Evolutionary conservation across 164 flowering plant species (phyloP), one percentile per base, ranked within the genome.

Genomic region (Euptelea pleiosperma): DNA sequence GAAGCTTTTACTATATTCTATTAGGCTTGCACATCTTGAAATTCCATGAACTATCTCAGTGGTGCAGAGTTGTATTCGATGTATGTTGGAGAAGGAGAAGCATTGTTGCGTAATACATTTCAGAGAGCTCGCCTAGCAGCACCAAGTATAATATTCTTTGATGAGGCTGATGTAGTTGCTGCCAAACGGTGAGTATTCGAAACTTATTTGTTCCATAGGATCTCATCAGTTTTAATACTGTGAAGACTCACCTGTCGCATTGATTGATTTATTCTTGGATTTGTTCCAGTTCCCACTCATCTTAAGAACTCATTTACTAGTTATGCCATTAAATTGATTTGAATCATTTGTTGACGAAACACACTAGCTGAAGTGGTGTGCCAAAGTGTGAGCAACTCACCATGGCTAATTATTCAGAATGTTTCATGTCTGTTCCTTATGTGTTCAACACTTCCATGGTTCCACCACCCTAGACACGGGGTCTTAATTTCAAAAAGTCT

Each of bases 51-150:
- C 12, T 55, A 14, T 72, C 24, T 57, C 76, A 93, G 99, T 82
- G 87, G 96, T 67, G 99, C 99, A 76, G 97, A 94, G 49, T 64
- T 91, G 36, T 90, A 73, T 57, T 90, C 97, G 18, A 94, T 86
- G 97, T 94, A 94, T 74, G 99, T 91, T 64, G 99, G 99, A 67
- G 99, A 94, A 67, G 96, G 99, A 46, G 99, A 94, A 75, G 88
- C 96, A 58, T 74, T 88, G 65, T 62, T 91, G 65, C 91, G 99
- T 10, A 85, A 81, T 65, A 86, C 91, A 54, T 91, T 91, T 64
- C 85, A 73, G 21, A 83, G 85, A 69, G 99, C 99, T 65, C 85
- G 91, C 31, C 91, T 86, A 61, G 96, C 95, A 44, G 87, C 93
- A 29, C 99, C 99, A 54, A 94, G 96, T 75, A 89, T 94, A 61